phyloP scores from a whole-genome alignment of 148 eudicot species.

The Camellia japonica region DNA sequence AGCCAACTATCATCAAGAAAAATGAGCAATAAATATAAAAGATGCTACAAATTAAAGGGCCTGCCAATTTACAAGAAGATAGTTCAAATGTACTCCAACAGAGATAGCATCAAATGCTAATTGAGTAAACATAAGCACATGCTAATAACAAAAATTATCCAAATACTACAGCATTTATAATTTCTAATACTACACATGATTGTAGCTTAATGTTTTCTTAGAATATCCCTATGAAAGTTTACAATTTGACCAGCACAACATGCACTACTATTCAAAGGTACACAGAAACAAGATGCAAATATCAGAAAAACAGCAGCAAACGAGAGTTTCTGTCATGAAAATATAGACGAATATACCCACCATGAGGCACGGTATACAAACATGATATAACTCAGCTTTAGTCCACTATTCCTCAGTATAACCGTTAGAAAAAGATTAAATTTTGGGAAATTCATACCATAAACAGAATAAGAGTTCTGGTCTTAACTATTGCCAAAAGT shows the following conservation, averaged over 20 bases:
- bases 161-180: too few species aligned
- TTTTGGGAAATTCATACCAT: neutral
- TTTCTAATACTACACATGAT: too few species aligned
- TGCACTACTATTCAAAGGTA: neutral
- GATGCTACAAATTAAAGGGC: too few species aligned
- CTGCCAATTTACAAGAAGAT: too few species aligned
- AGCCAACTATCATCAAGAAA: too few species aligned
- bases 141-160: too few species aligned
- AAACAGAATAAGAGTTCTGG: neutral
- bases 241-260: neutral
- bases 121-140: too few species aligned
- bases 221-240: neutral
- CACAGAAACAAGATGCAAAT: neutral
- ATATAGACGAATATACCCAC: neutral
- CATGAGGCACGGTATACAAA: neutral
- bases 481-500: neutral
- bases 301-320: neutral
- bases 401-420: neutral
- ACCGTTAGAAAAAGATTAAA: neutral
- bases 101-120: too few species aligned
- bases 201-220: too few species aligned
- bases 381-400: neutral
- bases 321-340: neutral
- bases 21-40: too few species aligned
- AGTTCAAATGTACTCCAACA: too few species aligned